These are phyloP conservation scores for Microthlaspi erraticum DNA, from an alignment of 345 rosid genomes.

Conservation along the genomic window DNA sequence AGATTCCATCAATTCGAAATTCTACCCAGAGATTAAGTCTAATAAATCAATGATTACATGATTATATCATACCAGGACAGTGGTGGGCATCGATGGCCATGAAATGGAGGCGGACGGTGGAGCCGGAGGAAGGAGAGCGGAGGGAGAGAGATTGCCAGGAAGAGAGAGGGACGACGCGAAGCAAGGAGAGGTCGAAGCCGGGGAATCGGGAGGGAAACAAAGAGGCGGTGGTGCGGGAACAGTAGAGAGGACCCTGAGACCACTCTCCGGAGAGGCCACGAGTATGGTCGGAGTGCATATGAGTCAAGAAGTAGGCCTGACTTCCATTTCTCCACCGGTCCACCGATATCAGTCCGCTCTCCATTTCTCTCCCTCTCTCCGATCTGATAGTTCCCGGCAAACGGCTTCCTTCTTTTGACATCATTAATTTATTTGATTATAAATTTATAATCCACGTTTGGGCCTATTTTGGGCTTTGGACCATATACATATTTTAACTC, in stretches of 20 bases:
- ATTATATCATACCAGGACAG: constrained; percentile 71
- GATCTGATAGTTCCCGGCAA: not conserved
- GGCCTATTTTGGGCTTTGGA: not conserved
- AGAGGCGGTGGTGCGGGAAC: constrained; percentile 75
- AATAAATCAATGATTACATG: not conserved
- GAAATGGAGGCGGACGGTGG: constrained; percentile 49
- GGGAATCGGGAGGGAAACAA: constrained; percentile 76
- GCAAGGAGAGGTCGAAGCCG: constrained; percentile 62
- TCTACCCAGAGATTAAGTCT: not conserved
- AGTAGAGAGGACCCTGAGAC: constrained; percentile 69
- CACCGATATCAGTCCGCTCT: constrained; percentile 72
- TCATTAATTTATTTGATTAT: not conserved
- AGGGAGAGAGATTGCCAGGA: constrained; percentile 64
- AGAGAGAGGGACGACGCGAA: constrained; percentile 60
- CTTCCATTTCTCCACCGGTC: constrained; percentile 73
- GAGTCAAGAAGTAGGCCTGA: constrained; percentile 77
- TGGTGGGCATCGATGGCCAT: constrained; percentile 75
- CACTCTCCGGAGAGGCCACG: constrained; percentile 65
- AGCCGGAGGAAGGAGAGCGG: constrained; percentile 53
- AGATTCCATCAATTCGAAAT: not conserved
- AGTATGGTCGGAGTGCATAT: constrained; percentile 78
- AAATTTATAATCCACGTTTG: not conserved
- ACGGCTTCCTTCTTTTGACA: not conserved
- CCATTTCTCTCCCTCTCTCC: constrained; percentile 51
- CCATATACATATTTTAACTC: too few species aligned